Base-by-base conservation (phyloP, 2,329 filamentous ascomycete species). In the Dothiorella sarmentorum region DNA sequence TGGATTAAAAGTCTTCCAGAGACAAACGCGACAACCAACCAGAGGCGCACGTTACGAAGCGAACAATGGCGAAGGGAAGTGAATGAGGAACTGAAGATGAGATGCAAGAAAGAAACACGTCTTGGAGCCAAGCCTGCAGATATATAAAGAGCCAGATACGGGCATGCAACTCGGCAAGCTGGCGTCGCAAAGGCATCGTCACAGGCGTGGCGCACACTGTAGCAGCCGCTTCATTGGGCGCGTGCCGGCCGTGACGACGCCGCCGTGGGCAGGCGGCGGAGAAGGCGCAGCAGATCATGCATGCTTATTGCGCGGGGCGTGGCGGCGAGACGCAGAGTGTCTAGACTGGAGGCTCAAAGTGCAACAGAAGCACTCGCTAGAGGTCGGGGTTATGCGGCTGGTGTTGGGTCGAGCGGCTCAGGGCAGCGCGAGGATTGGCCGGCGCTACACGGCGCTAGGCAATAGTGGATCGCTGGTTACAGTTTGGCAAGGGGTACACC, bases 1-100 rank as follows among this genome's bases (percentile, higher is more conserved):
- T 17, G n/a, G 33, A 38, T 42, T 51, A 42, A 47, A 35, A 37
- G 45, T 52, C 56, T 52, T 42, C 45, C 56, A 51, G 44, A 59
- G 47, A 59, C 45, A 51, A 37, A 42, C 44, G 20, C 38, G 45
- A 40, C 42, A 47, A 31, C 33, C 42, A 20, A 10, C 42, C 13
- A 29, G 20, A 52, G 26, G 45, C 7, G 37, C 26, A 33, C 45
- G 45, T 27, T n/a, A 59, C 37, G 44, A 59, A 59, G 18, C 13
- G 38, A 51, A 52, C 26, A 59, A 53, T 18, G 27, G 37, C 31
- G 29, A 26, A 38, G 24, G 29, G n/a, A 31, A 31, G 10, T 2
- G 56, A 58, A 42, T 17, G 33, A 4, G 27, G 24, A 35, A 35
- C 24, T 24, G 56, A 52, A 27, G 51, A 33, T 29, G 56, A 43